Percentiles rank a stretch among this genome's conserved stretches.
Evolutionary conservation across 2,329 filamentous ascomycete genomes (phyloP).

Genomic region (Metarhizium robertsii): DNA sequence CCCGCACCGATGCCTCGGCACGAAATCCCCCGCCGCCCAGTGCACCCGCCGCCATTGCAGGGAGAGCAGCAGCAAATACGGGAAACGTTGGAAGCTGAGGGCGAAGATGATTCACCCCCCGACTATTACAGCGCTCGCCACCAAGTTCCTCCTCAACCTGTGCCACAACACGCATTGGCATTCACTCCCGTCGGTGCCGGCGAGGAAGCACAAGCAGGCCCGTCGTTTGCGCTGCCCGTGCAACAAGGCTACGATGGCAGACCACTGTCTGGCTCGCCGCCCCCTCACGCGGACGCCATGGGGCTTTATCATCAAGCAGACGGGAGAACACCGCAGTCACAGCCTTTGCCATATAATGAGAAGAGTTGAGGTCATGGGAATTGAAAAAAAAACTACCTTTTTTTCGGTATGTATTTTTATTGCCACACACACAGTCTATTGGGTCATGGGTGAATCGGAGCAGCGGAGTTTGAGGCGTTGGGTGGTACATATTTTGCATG

Average conservation of each 20-base stretch:
- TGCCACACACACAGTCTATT: neutral
- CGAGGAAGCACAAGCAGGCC: neutral
- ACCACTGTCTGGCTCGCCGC: neutral
- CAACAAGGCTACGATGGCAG: neutral
- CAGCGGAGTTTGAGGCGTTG: neutral
- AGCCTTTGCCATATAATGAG: constrained; percentile 13
- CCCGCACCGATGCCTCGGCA: neutral
- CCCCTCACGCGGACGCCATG: constrained; percentile 17
- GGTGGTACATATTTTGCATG: neutral
- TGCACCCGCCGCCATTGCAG: constrained; percentile 1
- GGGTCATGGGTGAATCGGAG: neutral
- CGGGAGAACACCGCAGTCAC: constrained; percentile 13
- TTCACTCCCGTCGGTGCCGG: neutral
- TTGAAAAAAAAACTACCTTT: neutral
- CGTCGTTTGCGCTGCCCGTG: neutral
- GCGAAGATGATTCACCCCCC: neutral
- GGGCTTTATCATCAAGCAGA: constrained; percentile 23
- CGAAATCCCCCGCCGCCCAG: neutral
- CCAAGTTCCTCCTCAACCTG: neutral
- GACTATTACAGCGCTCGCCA: neutral
- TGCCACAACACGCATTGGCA: neutral
- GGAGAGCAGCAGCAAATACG: constrained; percentile 1
- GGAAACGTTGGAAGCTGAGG: neutral
- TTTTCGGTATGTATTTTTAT: neutral
- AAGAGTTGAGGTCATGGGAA: constrained; percentile 9